These are phyloP conservation scores for Zelopaecilomyces penicillatus DNA, from an alignment of 2,329 filamentous ascomycete genomes.

Conservation along the genomic window DNA sequence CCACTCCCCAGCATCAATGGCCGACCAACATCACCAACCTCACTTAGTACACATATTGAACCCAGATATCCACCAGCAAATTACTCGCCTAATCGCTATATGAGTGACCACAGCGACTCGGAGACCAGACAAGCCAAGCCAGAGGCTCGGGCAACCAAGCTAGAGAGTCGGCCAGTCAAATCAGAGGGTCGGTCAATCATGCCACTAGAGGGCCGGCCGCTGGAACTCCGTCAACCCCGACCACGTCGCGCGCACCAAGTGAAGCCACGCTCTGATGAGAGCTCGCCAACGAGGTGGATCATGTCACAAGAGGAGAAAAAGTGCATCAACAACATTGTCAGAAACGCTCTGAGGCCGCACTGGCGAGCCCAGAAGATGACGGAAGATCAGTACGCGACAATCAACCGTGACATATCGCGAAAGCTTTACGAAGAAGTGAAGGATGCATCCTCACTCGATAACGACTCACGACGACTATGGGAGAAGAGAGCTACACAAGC, in stretches of 20 bases:
- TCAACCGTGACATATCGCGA: slow-evolving; percentile 83
- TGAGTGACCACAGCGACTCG: slow-evolving; percentile 38
- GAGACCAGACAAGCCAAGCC: slow-evolving; percentile 24
- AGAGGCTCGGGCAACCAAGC: slow-evolving; percentile 12
- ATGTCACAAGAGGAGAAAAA: slow-evolving; percentile 80
- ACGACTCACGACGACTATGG: slow-evolving; percentile 59
- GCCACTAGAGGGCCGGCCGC: slow-evolving; percentile 23
- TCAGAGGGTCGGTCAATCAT: slow-evolving; percentile 12
- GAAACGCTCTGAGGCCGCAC: slow-evolving; percentile 69
- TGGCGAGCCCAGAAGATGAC: slow-evolving; percentile 74
- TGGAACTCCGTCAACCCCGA: slow-evolving; percentile 46
- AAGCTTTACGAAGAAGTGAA: slow-evolving; percentile 69
- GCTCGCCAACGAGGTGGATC: slow-evolving; percentile 55
- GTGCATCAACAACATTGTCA: slow-evolving; percentile 82
- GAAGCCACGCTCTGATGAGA: slow-evolving; percentile 41
- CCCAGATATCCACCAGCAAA: slow-evolving; percentile 68
- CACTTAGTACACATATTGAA: slow-evolving; percentile 62
- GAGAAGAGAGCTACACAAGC: slow-evolving; percentile 70
- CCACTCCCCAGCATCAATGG: slow-evolving; percentile 46
- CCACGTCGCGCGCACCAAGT: slow-evolving; percentile 37
- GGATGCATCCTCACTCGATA: slow-evolving; percentile 49
- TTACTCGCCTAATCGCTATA: slow-evolving; percentile 52
- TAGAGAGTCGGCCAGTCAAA: slow-evolving; percentile 10
- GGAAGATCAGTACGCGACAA: slow-evolving; percentile 83
- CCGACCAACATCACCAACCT: slow-evolving; percentile 57